Base-by-base conservation (phyloP, 2,329 filamentous ascomycete genomes). In the Blumeria hordei region DNA sequence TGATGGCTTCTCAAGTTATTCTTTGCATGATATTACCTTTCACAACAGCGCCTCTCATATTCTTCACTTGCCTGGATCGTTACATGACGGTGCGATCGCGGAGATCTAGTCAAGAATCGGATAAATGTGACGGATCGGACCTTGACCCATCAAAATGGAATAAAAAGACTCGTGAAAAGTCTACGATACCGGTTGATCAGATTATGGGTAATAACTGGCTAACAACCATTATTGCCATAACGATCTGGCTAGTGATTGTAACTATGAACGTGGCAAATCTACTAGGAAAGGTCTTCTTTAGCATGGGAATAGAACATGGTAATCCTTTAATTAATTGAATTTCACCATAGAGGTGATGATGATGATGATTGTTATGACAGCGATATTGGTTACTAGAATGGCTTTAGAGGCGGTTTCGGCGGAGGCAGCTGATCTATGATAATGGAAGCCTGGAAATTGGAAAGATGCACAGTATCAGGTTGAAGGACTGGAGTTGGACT, bases 11-110 rank as follows among this genome's bases (percentile, higher is more conserved):
- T 1, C 85, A 92, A 66, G 85, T 93, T 7, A 82, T 77, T 0
- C 71, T 93, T 12, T 85, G 80, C 60, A 74, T 88, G 12, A 82
- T 88, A n/a, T 66, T 94, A 56, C 86, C 86, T 0, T 88, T 93
- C 64, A 76, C 88, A 14, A 79, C 77, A 0, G 83, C 85, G 1
- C 86, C 86, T 3, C 70, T 93, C 34, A 81, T 93, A 55, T 93
- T 83, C 69, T 92, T 90, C 62, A 93, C 86, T 0, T 83, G 81
- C 60, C 74, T 80, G 44, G 75, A 78, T 59, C 78, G 78, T 63
- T 90, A 83, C 68, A 93, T 94, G 87, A 83, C 77, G 10, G 59
- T 63, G 2, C 6, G 28, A 28, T 18, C 44, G 32, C 44, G 39
- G n/a, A 43, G 18, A 43, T 43, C 10, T 14, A 7, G 18, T 43